Evolutionary conservation across 2,329 filamentous ascomycete species (phyloP), one percentile per base, ranked within the genome.

Genomic region (Podosphaera fusca): DNA sequence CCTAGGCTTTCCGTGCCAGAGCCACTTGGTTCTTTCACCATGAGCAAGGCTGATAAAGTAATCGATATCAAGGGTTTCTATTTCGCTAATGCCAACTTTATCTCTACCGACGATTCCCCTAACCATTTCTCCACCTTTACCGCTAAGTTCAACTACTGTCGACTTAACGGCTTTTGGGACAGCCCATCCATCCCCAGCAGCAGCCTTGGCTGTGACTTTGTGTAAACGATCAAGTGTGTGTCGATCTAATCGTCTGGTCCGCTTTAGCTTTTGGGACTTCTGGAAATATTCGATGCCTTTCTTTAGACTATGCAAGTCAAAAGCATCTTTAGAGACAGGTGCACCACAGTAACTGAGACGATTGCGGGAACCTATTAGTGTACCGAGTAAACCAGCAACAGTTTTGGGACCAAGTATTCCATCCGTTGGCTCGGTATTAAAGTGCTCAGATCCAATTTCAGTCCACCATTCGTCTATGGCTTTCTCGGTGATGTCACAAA

Each of bases 391-490:
- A 1, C 86, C 90, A 30, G 89, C 81, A 6, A 96, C 88, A 0
- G 89, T 95, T 0, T 87, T 94, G 1, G 92, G 89, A 0, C 92
- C 92, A 2, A 98, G 72, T 30, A 94, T 88, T 10, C 90, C 90
- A 70, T 98, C 92, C 8, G 84, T 85, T 1, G 92, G 90, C 68
- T 96, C 92, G 38, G 88, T 79, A 57, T 90, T 94, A 72, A 90
- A 95, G 65, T 92, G 83, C 62, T 96, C 90, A 0, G 82, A 83
- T 1, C 92, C 92, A 59, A 95, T 84, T 64, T 95, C 87, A 1
- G 85, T 82, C 92, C 92, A 96, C 92, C 92, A 98, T 68, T 95
- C 86, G 60, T 82, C 84, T 63, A 96, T 81, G 1, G 89, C 87
- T 60, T 78, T 82, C 68, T 98, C 92, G 0, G 92, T 96, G 49